Percentiles rank a stretch among this genome's conserved stretches.
Evolutionary conservation across 257 asterid genomes (phyloP).

Genomic region (Solanum dulcamara): DNA sequence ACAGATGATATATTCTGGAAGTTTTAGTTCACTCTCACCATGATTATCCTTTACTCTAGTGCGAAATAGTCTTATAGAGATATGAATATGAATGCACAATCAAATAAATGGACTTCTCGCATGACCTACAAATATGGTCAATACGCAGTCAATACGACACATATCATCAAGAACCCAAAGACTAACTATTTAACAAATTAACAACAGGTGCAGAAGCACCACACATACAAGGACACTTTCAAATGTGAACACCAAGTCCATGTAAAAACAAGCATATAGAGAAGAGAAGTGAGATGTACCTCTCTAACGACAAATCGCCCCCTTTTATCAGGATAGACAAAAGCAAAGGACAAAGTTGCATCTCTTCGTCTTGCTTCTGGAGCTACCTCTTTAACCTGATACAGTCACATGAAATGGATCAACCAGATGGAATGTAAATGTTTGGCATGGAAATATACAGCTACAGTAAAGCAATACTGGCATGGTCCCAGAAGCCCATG

Average conservation of each 20-base stretch:
- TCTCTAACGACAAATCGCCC: slow-evolving; percentile 65
- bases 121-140: background rate
- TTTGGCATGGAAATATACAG: background rate
- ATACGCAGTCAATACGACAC: background rate
- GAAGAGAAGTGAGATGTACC: slow-evolving; percentile 15
- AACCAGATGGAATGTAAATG: background rate
- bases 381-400: slow-evolving; percentile 68
- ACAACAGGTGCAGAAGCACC: background rate
- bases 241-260: background rate
- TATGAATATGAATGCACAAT: background rate
- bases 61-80: background rate
- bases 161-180: background rate
- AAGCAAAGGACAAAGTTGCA: slow-evolving; percentile 55
- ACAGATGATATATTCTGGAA: background rate
- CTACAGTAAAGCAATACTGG: background rate
- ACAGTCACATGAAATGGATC: background rate
- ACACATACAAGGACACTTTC: background rate
- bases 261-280: background rate
- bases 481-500: background rate
- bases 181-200: background rate
- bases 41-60: background rate
- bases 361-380: slow-evolving; percentile 79
- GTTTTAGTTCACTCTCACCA: background rate
- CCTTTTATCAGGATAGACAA: slow-evolving; percentile 68
- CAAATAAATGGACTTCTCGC: background rate